phyloP scores from a whole-genome alignment of 768 basidiomycete genomes.

The Suillus bovinus region DNA sequence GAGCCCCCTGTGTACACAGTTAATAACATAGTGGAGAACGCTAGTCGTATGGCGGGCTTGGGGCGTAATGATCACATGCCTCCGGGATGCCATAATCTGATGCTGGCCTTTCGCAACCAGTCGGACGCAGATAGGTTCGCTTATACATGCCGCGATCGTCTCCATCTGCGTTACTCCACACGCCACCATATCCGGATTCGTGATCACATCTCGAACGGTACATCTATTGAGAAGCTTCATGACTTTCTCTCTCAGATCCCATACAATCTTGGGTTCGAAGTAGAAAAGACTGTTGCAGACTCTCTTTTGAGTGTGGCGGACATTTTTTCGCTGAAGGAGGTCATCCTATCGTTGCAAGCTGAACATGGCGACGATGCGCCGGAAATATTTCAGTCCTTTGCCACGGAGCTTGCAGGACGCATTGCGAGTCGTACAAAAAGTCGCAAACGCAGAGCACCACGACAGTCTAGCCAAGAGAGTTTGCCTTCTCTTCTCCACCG shows the following conservation, averaged over 20 bases:
- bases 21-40: no score
- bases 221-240: slow-evolving; percentile 14
- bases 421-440: background rate
- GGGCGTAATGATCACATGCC: slow-evolving; percentile 25
- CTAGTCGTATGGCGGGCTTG: slow-evolving; percentile 24
- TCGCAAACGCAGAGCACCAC: background rate
- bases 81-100: slow-evolving; percentile 28
- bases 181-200: background rate
- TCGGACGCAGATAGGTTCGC: slow-evolving; percentile 30
- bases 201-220: background rate
- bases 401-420: slow-evolving; percentile 20
- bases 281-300: slow-evolving; percentile 35
- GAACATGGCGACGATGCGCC: slow-evolving; percentile 18
- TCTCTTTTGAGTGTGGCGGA: slow-evolving; percentile 25
- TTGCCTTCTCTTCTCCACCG: slow-evolving; percentile 19
- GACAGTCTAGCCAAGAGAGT: background rate
- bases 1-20: slow-evolving; percentile 31
- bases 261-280: slow-evolving; percentile 40
- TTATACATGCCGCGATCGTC: slow-evolving; percentile 17
- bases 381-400: slow-evolving; percentile 26
- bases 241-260: slow-evolving; percentile 22
- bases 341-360: slow-evolving; percentile 22
- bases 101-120: slow-evolving; percentile 30
- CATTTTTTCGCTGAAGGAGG: slow-evolving; percentile 19
- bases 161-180: slow-evolving; percentile 21